These are phyloP conservation scores for Silene latifolia DNA, from an alignment of 148 eudicot species.

Conservation along the genomic window DNA sequence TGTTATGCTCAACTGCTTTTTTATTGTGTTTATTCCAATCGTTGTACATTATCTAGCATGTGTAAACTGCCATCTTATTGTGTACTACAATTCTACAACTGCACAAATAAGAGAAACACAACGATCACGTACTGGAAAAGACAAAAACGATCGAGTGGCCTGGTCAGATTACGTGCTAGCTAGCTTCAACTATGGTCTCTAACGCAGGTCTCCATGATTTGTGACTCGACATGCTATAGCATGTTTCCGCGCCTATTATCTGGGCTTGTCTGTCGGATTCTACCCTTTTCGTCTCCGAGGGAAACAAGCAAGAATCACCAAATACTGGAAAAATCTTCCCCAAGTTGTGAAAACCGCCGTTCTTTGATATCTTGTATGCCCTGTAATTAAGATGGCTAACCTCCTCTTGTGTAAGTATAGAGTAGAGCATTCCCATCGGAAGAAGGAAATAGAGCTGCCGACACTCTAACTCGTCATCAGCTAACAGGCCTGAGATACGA, in stretches of 20 bases:
- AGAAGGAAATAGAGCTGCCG: constrained; percentile 40
- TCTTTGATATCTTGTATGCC: constrained; percentile 37
- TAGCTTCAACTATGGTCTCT: constrained; percentile 56
- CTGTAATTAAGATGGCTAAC: constrained; percentile 28
- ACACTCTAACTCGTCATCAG: constrained; percentile 45
- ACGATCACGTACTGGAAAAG: background rate
- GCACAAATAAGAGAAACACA: background rate
- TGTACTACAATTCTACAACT: background rate
- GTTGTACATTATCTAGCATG: background rate
- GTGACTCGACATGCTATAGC: constrained; percentile 29
- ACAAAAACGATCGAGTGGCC: background rate
- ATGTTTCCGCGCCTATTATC: constrained; percentile 6
- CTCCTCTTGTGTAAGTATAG: constrained; percentile 50
- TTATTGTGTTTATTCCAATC: background rate
- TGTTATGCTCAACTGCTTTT: background rate
- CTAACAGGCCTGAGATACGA: constrained; percentile 38
- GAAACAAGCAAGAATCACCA: constrained; percentile 36
- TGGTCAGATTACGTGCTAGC: constrained; percentile 9
- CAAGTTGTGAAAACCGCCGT: constrained; percentile 33
- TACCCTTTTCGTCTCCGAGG: constrained; percentile 19
- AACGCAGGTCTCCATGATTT: constrained; percentile 62
- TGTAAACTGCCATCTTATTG: background rate
- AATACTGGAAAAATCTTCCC: constrained; percentile 38
- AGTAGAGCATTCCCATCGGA: constrained; percentile 52
- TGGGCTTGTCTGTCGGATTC: constrained; percentile 8